Percentiles rank a stretch among this genome's conserved stretches.
Conservation (phyloP, 2,329 filamentous ascomycete genomes). For the Claviceps digitariae region DNA sequence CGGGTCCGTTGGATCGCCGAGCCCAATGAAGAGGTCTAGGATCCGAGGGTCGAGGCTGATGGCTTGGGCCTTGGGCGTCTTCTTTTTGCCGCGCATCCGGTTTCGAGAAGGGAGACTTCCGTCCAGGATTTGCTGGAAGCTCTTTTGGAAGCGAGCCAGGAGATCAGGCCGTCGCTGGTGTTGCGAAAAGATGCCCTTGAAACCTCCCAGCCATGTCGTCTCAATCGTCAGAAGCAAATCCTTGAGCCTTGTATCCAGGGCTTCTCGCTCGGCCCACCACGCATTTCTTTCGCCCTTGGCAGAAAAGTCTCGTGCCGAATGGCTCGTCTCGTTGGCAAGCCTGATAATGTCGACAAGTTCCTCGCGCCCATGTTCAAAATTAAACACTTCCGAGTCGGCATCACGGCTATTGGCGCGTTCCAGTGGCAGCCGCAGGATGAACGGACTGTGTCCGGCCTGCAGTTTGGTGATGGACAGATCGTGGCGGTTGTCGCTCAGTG, state of each 20-base stretch:
- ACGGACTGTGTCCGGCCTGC: conserved; percentile 60
- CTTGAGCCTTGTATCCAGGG: conserved; percentile 62
- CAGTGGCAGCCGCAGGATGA: conserved; percentile 76
- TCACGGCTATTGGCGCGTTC: conserved; percentile 71
- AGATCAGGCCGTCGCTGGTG: conserved; percentile 47
- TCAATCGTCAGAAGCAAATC: conserved; percentile 77
- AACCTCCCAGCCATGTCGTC: conserved; percentile 87
- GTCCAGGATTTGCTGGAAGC: conserved; percentile 67
- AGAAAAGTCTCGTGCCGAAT: conserved; percentile 55
- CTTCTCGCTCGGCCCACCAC: conserved; percentile 84
- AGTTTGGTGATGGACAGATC: conserved; percentile 87
- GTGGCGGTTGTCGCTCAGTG: conserved; percentile 65
- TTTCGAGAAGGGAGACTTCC: conserved; percentile 75
- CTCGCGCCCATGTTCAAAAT: conserved; percentile 63
- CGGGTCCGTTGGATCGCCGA: conserved; percentile 58
- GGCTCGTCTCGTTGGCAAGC: conserved; percentile 71
- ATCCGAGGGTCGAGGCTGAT: conserved; percentile 47
- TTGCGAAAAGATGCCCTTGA: conserved; percentile 84
- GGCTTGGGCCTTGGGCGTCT: conserved; percentile 24
- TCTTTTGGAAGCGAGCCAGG: conserved; percentile 61
- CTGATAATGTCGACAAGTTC: conserved; percentile 76
- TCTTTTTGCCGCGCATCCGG: conserved; percentile 46
- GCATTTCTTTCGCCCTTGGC: conserved; percentile 61
- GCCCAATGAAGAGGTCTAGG: conserved; percentile 74
- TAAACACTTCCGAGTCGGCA: conserved; percentile 64